Evolutionary conservation across 2,329 filamentous ascomycete species (phyloP).

Genomic region (Eutypa lata): DNA sequence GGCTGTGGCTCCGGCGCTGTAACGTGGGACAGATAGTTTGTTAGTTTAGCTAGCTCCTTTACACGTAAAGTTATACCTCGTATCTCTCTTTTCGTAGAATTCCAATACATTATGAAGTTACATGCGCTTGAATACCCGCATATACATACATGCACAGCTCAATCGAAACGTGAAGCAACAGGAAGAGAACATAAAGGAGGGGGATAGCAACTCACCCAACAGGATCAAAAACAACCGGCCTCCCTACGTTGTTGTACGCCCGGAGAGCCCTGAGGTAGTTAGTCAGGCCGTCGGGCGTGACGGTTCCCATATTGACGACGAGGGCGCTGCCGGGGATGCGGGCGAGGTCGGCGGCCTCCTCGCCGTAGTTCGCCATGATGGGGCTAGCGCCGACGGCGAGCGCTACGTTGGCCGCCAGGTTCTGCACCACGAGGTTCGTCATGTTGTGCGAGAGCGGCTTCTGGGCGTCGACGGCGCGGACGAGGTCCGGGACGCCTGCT

Average conservation of each 20-base stretch:
- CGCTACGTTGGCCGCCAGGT: conserved; percentile 89
- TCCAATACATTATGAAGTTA: too few species aligned
- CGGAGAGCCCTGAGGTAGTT: conserved; percentile 72
- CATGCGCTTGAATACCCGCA: too few species aligned
- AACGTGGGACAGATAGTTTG: neutral
- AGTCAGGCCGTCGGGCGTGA: conserved; percentile 68
- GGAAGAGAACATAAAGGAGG: neutral
- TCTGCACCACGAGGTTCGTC: conserved; percentile 95
- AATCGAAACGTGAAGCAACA: neutral
- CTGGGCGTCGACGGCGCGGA: conserved; percentile 57
- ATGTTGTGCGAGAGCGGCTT: conserved; percentile 90
- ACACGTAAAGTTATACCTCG: too few species aligned
- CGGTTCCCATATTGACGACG: conserved; percentile 93
- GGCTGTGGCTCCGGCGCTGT: conserved; percentile 71
- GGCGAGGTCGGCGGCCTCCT: conserved; percentile 79
- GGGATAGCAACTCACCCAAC: conserved; percentile 59
- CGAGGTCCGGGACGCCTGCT: conserved; percentile 36
- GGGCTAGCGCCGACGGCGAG: conserved; percentile 81
- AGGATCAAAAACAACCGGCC: conserved; percentile 81
- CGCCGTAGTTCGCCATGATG: conserved; percentile 88
- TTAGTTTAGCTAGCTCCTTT: too few species aligned
- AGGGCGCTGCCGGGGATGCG: conserved; percentile 67
- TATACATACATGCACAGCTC: too few species aligned
- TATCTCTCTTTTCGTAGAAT: too few species aligned
- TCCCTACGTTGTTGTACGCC: conserved; percentile 76